Conservation (phyloP, 495 filamentous ascomycete species). For the Penicillium daleae region DNA sequence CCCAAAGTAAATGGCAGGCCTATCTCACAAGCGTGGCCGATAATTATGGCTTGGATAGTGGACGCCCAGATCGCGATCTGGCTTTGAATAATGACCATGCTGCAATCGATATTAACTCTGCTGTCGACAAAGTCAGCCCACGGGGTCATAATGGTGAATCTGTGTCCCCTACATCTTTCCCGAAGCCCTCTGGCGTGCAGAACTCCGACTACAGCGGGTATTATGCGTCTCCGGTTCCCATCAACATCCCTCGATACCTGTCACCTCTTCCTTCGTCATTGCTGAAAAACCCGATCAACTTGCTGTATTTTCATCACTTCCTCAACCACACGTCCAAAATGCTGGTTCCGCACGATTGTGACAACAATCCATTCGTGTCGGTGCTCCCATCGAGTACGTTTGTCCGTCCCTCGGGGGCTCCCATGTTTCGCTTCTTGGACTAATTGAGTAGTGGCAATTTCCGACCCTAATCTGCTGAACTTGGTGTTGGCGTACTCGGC, state of each 20-base stretch:
- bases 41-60: constrained; percentile 69
- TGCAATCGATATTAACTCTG: constrained; percentile 50
- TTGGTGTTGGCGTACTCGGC: constrained; percentile 82
- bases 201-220: constrained; percentile 50
- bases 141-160: constrained; percentile 18
- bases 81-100: constrained; percentile 71
- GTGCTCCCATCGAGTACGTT: constrained; percentile 70
- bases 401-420: neutral
- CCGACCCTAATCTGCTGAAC: constrained; percentile 70
- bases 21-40: constrained; percentile 49
- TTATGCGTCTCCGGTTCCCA: constrained; percentile 68
- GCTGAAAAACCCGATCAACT: constrained; percentile 75
- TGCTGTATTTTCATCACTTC: constrained; percentile 79
- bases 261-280: constrained; percentile 70
- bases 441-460: constrained; percentile 61
- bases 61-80: constrained; percentile 68
- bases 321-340: constrained; percentile 77
- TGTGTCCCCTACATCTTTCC: constrained; percentile 11
- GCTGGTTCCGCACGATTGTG: constrained; percentile 75
- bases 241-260: constrained; percentile 67
- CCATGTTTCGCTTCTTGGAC: constrained; percentile 3
- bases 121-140: constrained; percentile 35
- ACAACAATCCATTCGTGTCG: constrained; percentile 72
- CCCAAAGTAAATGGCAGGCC: constrained; percentile 44
- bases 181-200: constrained; percentile 13